Evolutionary conservation across 805 yeast genomes (phyloP).

Genomic region (Sugiyamaella valdiviana): DNA sequence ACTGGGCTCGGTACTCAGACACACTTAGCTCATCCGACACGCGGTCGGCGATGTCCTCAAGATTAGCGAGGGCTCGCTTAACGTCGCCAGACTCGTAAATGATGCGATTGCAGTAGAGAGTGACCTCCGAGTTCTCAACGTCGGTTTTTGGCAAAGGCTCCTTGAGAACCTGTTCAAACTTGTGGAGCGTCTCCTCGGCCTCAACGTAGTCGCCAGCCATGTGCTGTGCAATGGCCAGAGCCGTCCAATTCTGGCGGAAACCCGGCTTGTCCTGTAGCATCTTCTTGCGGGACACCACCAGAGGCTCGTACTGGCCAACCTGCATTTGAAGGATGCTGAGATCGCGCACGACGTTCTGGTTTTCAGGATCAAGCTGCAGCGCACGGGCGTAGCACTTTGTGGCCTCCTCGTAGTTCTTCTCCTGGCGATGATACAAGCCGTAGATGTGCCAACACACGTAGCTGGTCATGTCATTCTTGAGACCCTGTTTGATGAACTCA

Average conservation of each 20-base stretch:
- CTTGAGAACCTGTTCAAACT: constrained; percentile 68
- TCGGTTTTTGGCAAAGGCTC: constrained; percentile 42
- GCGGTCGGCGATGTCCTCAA: constrained; percentile 48
- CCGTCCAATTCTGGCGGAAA: constrained; percentile 85
- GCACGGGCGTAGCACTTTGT: constrained; percentile 72
- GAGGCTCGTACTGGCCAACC: constrained; percentile 60
- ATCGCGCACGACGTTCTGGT: constrained; percentile 75
- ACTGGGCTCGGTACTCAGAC: constrained; percentile 61
- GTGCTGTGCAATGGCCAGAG: constrained; percentile 78
- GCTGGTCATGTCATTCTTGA: constrained; percentile 51
- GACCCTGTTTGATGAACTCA: constrained; percentile 52
- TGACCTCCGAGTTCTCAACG: constrained; percentile 76
- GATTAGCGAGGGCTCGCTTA: constrained; percentile 54
- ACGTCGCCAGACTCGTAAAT: constrained; percentile 59
- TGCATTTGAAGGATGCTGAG: constrained; percentile 75
- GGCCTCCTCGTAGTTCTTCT: constrained; percentile 67
- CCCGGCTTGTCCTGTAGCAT: constrained; percentile 72
- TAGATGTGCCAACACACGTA: constrained; percentile 77
- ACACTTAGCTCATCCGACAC: constrained; percentile 55
- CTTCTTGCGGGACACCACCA: constrained; percentile 57
- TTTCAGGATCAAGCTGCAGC: constrained; percentile 67
- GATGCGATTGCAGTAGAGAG: constrained; percentile 63
- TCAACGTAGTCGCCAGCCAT: constrained; percentile 58
- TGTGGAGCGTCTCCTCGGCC: constrained; percentile 65
- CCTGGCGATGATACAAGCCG: constrained; percentile 73